These are phyloP conservation scores for Geranomyces michiganensis DNA, from an alignment of 192 early-diverging fungal species.

Conservation along the genomic window DNA sequence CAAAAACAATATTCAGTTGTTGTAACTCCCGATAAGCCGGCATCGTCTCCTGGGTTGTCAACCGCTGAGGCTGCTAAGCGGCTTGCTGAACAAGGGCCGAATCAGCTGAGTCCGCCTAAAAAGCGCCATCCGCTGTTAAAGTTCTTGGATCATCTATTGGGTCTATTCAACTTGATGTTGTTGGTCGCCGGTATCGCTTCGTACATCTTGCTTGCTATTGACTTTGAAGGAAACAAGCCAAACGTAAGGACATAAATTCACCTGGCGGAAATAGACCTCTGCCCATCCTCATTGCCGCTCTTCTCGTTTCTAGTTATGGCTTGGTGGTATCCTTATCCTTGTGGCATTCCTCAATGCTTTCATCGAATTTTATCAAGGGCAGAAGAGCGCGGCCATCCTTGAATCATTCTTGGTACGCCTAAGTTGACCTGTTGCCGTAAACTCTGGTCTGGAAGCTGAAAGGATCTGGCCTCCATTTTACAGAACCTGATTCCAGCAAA, in stretches of 20 bases:
- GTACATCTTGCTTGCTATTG: conserved; percentile 80
- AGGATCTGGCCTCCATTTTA: neutral
- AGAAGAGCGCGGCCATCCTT: conserved; percentile 86
- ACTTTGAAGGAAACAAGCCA: conserved; percentile 71
- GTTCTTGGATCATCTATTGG: conserved; percentile 73
- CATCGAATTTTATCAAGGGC: conserved; percentile 92
- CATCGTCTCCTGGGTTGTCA: conserved; percentile 71
- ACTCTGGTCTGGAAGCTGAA: neutral
- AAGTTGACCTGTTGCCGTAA: too few relatives aligned
- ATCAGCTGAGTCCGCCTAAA: conserved; percentile 86
- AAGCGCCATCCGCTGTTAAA: conserved; percentile 73
- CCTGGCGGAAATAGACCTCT: too few relatives aligned
- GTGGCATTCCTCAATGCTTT: conserved; percentile 89
- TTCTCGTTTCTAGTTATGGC: conserved; percentile 21
- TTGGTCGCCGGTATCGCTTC: conserved; percentile 78
- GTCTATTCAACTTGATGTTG: conserved; percentile 89
- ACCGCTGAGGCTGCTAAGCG: conserved; percentile 63
- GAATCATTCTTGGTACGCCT: conserved; percentile 77
- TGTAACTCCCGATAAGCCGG: conserved; percentile 64
- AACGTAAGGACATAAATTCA: conserved; percentile 60
- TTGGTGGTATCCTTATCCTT: conserved; percentile 84
- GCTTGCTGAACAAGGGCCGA: conserved; percentile 76
- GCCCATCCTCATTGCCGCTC: neutral
- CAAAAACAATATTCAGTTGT: conserved; percentile 48
- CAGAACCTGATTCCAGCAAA: conserved; percentile 86